Evolutionary conservation across 768 basidiomycete genomes (phyloP), one percentile per base, ranked within the genome.

Genomic region (Kondoa malvinella): DNA sequence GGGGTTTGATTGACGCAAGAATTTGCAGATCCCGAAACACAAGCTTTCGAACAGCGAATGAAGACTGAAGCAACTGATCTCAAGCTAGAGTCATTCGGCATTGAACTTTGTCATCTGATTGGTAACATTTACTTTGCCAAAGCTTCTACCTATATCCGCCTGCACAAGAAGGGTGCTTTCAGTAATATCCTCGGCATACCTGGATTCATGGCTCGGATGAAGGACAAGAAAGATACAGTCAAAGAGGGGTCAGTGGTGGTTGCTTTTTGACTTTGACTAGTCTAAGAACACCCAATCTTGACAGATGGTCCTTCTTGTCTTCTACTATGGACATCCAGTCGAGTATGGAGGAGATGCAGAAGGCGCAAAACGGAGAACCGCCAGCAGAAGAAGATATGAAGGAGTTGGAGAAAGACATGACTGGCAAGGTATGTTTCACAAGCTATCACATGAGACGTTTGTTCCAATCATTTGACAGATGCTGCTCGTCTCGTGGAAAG

Each of bases 401-500:
- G 68, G 87, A 87, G 1, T 76, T 96, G 63, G 94, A 95, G 77
- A 85, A 87, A 80, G 92, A 96, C 74, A 83, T 97, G 69, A 92
- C 89, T 1, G 91, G 91, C 61, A 94, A 90, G 80, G 86, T 88
- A 69, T 16, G 77, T 71, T 12, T 66, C 64, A 26, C n/a, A 16
- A 29, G 3, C 56, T 1, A 32, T 31, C 40, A 34, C 64, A 34
- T 32, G 60, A 16, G 32, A 63, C 17, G 58, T 61, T 14, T 1
- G 21, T 14, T 31, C 32, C 16, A 58, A 4, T 32, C 30, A 4
- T 30, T 21, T 34, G 12, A 57, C 69, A 88, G 86, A 91, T 95
- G 75, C 83, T 97, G 79, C 84, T 97, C 31, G 94, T 92, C 3
- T 94, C 94, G 29, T 99, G 95, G 95, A 85, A 92, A 68, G 95